Evolutionary conservation across 1,284 basidiomycete species (phyloP).

Genomic region (Hemileia vastatrix): DNA sequence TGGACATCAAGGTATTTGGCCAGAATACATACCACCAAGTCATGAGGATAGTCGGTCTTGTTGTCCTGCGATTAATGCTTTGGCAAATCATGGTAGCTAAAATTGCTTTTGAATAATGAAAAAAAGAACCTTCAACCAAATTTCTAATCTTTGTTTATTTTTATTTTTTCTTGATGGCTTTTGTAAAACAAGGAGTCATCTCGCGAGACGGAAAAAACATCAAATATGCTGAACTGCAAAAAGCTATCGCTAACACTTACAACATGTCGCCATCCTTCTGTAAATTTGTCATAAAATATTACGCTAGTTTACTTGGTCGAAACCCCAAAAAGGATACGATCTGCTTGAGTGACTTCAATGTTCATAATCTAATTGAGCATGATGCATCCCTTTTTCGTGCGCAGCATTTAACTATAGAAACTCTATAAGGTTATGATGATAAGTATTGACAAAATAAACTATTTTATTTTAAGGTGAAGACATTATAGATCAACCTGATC

Average conservation of each 20-base stretch:
- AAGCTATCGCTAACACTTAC: constrained; percentile 52
- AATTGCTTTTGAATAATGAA: too few species aligned
- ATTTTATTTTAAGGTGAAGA: constrained; percentile 53
- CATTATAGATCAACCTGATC: constrained; percentile 49
- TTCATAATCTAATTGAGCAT: constrained; percentile 68
- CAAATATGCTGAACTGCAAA: constrained; percentile 54
- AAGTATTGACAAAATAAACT: neutral
- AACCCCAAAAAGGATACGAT: constrained; percentile 54
- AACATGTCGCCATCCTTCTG: constrained; percentile 62
- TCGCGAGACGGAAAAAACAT: constrained; percentile 59
- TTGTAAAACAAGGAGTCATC: constrained; percentile 52
- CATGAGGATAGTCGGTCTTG: constrained; percentile 56
- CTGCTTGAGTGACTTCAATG: constrained; percentile 56
- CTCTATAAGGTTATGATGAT: neutral
- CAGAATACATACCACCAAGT: constrained; percentile 53
- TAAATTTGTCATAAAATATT: constrained; percentile 54
- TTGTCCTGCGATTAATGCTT: constrained; percentile 61
- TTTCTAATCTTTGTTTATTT: constrained; percentile 32
- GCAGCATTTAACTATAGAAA: neutral
- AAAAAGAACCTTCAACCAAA: too few species aligned
- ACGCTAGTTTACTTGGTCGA: constrained; percentile 53
- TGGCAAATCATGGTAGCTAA: constrained; percentile 66
- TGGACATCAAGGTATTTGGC: constrained; percentile 60
- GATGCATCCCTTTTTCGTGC: constrained; percentile 56
- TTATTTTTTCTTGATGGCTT: neutral